These are phyloP conservation scores for Populus alba DNA, from an alignment of 345 rosid genomes.

Conservation along the genomic window DNA sequence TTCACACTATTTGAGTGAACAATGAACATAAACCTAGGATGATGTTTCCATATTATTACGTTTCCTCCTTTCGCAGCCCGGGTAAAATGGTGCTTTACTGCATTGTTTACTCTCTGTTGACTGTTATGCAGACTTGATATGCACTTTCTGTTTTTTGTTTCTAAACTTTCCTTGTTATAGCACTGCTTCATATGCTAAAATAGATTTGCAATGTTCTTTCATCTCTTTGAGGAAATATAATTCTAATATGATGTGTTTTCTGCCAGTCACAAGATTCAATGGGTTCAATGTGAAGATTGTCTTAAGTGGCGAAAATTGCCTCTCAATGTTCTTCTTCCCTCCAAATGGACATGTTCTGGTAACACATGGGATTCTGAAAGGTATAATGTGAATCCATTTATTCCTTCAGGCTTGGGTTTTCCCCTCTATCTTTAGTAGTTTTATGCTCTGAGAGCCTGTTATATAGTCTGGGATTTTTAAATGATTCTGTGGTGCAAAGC, in stretches of 20 bases:
- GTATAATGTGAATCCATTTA: constrained; percentile 25
- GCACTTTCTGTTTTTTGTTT: neutral
- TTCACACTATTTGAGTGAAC: too few species aligned
- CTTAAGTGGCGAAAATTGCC: constrained; percentile 74
- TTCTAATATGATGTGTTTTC: neutral
- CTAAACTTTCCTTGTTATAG: neutral
- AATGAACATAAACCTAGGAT: too few species aligned
- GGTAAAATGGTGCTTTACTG: too few species aligned
- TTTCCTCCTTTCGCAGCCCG: too few species aligned
- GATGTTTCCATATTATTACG: too few species aligned
- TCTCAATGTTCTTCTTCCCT: constrained; percentile 56
- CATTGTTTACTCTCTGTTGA: neutral
- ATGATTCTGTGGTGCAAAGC: too few species aligned
- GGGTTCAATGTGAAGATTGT: constrained; percentile 78
- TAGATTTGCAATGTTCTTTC: neutral
- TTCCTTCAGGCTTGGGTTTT: neutral
- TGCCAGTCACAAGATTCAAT: constrained; percentile 59
- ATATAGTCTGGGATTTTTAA: too few species aligned
- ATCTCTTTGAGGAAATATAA: neutral
- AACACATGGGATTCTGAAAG: constrained; percentile 72
- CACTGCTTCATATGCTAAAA: neutral
- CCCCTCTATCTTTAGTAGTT: neutral
- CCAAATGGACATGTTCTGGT: constrained; percentile 62
- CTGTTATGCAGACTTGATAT: neutral
- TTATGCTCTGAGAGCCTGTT: neutral